Evolutionary conservation across 2,329 filamentous ascomycete species (phyloP), one percentile per base, ranked within the genome.

Genomic region (Leptosphaerulina australis): DNA sequence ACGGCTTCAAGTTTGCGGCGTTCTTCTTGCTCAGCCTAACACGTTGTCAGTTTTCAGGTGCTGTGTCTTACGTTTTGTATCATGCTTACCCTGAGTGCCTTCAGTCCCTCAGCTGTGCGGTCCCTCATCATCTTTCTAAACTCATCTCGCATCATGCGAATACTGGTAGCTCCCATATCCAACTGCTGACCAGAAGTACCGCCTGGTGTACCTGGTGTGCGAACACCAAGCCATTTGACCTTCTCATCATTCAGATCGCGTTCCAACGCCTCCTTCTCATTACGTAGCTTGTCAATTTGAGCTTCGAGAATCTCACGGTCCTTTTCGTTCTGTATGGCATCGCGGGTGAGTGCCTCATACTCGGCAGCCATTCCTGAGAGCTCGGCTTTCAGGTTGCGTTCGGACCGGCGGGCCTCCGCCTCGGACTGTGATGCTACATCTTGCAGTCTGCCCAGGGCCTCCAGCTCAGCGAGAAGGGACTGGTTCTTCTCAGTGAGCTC

Each of bases 51-150:
- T 17, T 9, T n/a, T 12, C 29, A 14, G 0, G n/a, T 6, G 14
- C 14, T 7, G 4, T 15, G 17, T 3, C 5, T 11, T 6, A 34
- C 4, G 6, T 9, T 8, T 18, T 4, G 11, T 28, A 25, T 4
- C 26, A 4, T 37, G 76, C 83, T 75, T 71, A 89, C 87, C 76
- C 83, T 84, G 48, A 90, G 67, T 52, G 80, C 76, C 73, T 81
- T 87, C 63, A 84, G 75, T 54, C 82, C 85, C 69, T 90, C 87
- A 1, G 80, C 78, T 54, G 86, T 82, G 37, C 84, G 84, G 64
- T 90, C 86, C 56, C 85, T 80, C 86, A 90, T 89, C 87, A 90
- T 90, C 76, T 87, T 89, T 77, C 88, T 88, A 68, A 90, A 90
- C 69, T 90, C 87, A 55, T 85, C 86, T 71, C 85, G 85, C 64